Percentiles rank a stretch among this genome's conserved stretches.
Evolutionary conservation across 179 eudicot species (phyloP).

Genomic region (Camellia oleifera): DNA sequence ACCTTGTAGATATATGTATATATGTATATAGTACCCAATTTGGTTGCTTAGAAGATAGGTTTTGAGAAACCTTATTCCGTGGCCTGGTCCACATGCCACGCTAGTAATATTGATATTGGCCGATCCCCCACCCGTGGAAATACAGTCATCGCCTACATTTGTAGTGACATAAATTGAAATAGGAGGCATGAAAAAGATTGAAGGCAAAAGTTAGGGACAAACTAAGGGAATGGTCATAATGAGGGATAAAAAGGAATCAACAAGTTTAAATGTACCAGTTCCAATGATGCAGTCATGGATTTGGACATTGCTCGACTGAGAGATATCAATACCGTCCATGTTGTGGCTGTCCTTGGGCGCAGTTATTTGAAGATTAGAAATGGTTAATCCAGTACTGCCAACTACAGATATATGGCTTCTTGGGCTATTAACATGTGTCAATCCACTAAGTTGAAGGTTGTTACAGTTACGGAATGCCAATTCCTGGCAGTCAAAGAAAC

Average conservation of each 20-base stretch:
- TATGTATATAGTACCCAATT: not conserved
- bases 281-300: slow-evolving; percentile 35
- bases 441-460: slow-evolving; percentile 8
- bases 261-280: slow-evolving; percentile 35
- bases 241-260: too few species aligned
- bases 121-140: slow-evolving; percentile 1
- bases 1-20: not conserved
- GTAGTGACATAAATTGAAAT: not conserved
- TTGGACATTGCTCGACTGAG: slow-evolving; percentile 29
- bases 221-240: too few species aligned
- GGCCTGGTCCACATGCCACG: slow-evolving; percentile 18
- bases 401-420: slow-evolving; percentile 15
- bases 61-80: slow-evolving; percentile 15
- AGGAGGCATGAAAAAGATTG: not conserved
- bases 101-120: slow-evolving; percentile 2
- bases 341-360: slow-evolving; percentile 3
- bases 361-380: not conserved
- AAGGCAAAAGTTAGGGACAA: too few species aligned
- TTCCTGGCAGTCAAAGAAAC: not conserved
- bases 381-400: not conserved
- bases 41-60: not conserved
- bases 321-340: slow-evolving; percentile 49
- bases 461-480: slow-evolving; percentile 3
- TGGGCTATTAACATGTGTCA: slow-evolving; percentile 10
- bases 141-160: slow-evolving; percentile 23